Evolutionary conservation across 768 basidiomycete genomes (phyloP).

Genomic region (Russula compacta): DNA sequence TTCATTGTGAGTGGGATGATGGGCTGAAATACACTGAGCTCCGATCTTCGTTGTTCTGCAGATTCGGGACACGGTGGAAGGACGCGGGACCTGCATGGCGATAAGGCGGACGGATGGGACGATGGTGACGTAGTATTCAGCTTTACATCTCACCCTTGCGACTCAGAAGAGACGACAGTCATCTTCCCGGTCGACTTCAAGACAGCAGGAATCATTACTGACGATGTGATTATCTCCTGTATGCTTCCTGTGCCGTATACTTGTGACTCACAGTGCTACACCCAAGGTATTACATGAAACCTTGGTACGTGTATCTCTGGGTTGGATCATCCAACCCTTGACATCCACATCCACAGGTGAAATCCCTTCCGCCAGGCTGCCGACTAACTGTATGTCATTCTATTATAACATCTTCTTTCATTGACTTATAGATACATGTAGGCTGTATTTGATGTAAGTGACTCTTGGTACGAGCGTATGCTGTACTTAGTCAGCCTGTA

Average conservation of each 20-base stretch:
- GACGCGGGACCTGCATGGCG: constrained; percentile 71
- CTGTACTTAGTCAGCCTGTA: constrained; percentile 23
- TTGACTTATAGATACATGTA: constrained; percentile 3
- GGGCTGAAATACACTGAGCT: background rate
- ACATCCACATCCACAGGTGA: constrained; percentile 24
- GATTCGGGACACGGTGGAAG: constrained; percentile 95
- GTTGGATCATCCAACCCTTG: background rate
- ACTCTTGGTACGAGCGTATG: background rate
- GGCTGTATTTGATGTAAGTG: constrained; percentile 27
- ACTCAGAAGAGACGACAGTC: constrained; percentile 33
- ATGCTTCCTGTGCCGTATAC: background rate
- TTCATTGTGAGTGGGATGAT: constrained; percentile 56
- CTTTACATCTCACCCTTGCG: background rate
- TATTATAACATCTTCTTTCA: background rate
- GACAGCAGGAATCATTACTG: constrained; percentile 66
- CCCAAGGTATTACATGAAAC: constrained; percentile 61
- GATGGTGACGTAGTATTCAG: constrained; percentile 40
- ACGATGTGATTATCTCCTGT: constrained; percentile 55
- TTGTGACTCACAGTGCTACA: background rate
- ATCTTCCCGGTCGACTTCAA: constrained; percentile 81
- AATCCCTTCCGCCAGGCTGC: constrained; percentile 74
- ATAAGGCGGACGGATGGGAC: constrained; percentile 78
- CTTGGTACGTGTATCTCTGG: constrained; percentile 41
- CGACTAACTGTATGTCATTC: constrained; percentile 69
- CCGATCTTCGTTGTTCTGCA: constrained; percentile 22